Evolutionary conservation across 164 flowering plant genomes (phyloP).

Genomic region (Malania oleifera): DNA sequence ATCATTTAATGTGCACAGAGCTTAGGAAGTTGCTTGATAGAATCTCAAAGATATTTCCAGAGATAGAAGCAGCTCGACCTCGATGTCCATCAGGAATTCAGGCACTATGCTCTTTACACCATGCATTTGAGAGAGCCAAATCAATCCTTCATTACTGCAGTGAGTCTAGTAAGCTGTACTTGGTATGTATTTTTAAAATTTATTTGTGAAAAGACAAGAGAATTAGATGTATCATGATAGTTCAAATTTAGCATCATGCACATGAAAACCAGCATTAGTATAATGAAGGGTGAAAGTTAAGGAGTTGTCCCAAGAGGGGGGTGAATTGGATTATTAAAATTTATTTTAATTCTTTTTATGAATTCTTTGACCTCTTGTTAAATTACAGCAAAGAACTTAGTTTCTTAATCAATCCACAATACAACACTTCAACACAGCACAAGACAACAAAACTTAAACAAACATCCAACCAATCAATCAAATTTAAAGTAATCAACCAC

Average conservation of each 20-base stretch:
- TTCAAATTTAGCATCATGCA: neutral
- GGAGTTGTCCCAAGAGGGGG: no score
- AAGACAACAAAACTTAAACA: no score
- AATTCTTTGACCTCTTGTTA: no score
- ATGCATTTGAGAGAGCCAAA: slow-evolving; percentile 41
- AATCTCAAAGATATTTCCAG: slow-evolving; percentile 35
- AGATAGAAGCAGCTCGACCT: slow-evolving; percentile 60
- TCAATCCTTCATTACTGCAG: slow-evolving; percentile 40
- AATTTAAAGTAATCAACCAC: no score
- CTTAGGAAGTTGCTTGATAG: slow-evolving; percentile 34
- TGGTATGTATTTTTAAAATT: slow-evolving; percentile 32
- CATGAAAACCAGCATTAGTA: neutral
- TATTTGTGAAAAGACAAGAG: neutral
- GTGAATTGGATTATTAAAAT: no score
- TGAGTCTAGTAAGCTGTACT: slow-evolving; percentile 56
- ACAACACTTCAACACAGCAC: no score
- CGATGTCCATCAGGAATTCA: slow-evolving; percentile 47
- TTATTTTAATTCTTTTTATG: no score
- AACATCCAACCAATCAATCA: no score
- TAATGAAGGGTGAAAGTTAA: no score
- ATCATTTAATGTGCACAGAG: slow-evolving; percentile 39
- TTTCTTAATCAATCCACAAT: no score
- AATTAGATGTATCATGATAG: neutral
- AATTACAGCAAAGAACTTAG: no score
- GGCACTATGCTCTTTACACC: slow-evolving; percentile 37